Base-by-base conservation (phyloP, 345 rosid species). In the Arabidopsis suecica region DNA sequence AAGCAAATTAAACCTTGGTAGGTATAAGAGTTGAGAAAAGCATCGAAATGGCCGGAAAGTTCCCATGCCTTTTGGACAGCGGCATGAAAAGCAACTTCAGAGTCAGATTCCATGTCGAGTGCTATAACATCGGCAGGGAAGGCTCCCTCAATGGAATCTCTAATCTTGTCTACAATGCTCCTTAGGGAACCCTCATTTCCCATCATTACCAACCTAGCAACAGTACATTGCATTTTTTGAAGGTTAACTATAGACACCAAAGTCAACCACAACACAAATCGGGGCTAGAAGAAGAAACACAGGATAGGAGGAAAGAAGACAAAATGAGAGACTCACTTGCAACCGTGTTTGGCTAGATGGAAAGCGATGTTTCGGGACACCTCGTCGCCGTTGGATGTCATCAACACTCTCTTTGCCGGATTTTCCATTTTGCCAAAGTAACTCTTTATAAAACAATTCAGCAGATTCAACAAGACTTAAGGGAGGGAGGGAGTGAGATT, bases 341-440 rank as follows among this genome's bases (percentile, higher is more conserved):
- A 95, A 40, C 96, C 96, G 8, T 76, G 86, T 62, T 81, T 75
- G 84, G 89, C 97, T 50, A 95, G 83, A 65, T 88, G 86, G 67
- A 86, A 64, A 51, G 99, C 97, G 59, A 92, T 83, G 71, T 71
- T 85, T 64, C 55, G 82, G 20, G 97, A 90, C 70, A 95, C 68
- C 68, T 84, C 88, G 68, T 92, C 97, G 34, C 93, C 99, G 56
- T 82, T 81, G 53, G 94, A 88, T 18, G 99, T 88, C 25, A 95
- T 72, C 85, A 95, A 59, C 62, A 95, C 98, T 67, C 80, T 92
- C 87, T 92, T 92, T 0, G 73, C 73, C 40, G 72, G 83, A 73
- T 33, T 77, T 41, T 54, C 89, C 96, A 88, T 87, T 69, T 72
- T 13, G 7, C 32, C 32, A 28, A 28, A 16, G 18, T 16, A 16